Evolutionary conservation across 441 rosid species (phyloP), one percentile per base, ranked within the genome.

Genomic region (Manihot esculenta): DNA sequence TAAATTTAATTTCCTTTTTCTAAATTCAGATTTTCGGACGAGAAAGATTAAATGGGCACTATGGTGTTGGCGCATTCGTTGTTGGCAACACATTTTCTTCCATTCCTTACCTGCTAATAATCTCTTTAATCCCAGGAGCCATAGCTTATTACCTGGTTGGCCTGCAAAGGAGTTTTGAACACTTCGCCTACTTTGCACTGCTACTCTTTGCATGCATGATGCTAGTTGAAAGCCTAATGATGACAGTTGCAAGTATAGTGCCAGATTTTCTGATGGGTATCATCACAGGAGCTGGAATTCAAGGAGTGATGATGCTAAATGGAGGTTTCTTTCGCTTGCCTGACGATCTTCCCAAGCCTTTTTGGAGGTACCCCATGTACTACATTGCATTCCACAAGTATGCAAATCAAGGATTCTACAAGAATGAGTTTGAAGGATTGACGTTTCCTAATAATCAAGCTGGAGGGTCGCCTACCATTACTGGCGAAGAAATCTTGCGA

Each of bases 141-240:
- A 71, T 83, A 17, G 80, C 85, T 2, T 85, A 83, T 33, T 83
- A 72, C 63, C 74, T 83, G 1, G 80, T 75, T 21, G 85, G 83
- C 33, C 85, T 85, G 30, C 85, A 76, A 18, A 79, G 48, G 65
- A 64, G 63, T 26, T 14, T 78, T 7, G 77, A 75, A 27, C 89
- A 78, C 69, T 83, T 79, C 8, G 42, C 15, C 7, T 81, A 76
- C 72, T 85, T 83, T 7, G 58, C 78, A 0, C 23, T 79, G 9
- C 9, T 77, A 17, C 78, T 83, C 30, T 85, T 81, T 5, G 71
- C 64, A 0, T 69, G 73, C 75, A 78, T 73, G 81, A 76, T 74
- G 70, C 58, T 85, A 10, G 89, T 81, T 0, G 89, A 85, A 72
- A 81, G 89, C 80, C 61, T 85, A 14, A 83, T 85, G 84, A 83